Percentiles rank a stretch among this genome's conserved stretches.
Evolutionary conservation across 148 eudicot species (phyloP).

Genomic region (Mesembryanthemum crystallinum): DNA sequence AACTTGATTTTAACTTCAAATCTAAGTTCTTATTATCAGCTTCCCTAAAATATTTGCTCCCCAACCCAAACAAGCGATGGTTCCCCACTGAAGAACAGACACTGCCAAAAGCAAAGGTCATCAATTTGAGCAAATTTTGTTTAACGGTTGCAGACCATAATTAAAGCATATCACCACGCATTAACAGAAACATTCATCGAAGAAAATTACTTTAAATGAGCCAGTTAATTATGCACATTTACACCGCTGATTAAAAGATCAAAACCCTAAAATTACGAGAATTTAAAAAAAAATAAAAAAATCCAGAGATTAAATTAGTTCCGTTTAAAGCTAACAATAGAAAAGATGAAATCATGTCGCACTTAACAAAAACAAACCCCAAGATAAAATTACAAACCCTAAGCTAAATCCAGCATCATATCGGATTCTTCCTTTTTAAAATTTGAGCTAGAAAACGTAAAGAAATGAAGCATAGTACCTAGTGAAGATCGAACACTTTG

Average conservation of each 20-base stretch:
- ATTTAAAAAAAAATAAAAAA: not conserved
- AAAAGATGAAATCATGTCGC: not conserved
- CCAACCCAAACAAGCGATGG: not conserved
- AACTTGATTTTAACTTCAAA: not conserved
- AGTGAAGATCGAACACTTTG: conserved; percentile 2
- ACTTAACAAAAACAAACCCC: not conserved
- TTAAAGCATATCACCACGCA: not conserved
- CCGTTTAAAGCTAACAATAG: too few species aligned
- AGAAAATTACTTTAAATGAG: too few species aligned
- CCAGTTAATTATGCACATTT: too few species aligned
- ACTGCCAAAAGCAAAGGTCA: not conserved
- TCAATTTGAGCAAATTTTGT: not conserved
- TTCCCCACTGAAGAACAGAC: not conserved
- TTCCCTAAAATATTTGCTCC: not conserved
- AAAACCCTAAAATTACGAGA: not conserved
- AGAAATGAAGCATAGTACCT: not conserved
- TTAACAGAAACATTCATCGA: not conserved
- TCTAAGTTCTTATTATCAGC: not conserved
- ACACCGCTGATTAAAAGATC: not conserved
- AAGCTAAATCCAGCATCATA: not conserved
- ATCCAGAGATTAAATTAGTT: not conserved
- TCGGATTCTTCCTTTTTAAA: not conserved
- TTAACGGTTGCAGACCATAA: not conserved
- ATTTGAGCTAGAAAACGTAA: not conserved
- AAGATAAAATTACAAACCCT: not conserved